These are phyloP conservation scores for Taxillus chinensis DNA, from an alignment of 164 flowering plant genomes.

Conservation along the genomic window DNA sequence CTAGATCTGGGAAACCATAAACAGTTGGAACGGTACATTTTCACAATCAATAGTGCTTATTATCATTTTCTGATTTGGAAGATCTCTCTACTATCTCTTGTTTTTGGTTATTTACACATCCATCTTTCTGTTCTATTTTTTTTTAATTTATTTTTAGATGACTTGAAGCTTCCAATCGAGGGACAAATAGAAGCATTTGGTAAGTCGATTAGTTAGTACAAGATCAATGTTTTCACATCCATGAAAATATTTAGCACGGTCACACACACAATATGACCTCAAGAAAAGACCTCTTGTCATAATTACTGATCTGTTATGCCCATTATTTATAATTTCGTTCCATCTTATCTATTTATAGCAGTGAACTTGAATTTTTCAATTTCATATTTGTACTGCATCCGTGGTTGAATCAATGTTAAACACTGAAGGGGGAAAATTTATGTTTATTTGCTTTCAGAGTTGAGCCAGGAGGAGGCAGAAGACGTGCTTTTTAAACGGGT, in stretches of 20 bases:
- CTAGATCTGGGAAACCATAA: no score
- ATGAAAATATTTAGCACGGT: neutral
- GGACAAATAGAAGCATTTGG: constrained; percentile 59
- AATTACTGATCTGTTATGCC: neutral
- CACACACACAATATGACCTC: neutral
- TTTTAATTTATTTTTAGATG: constrained; percentile 22
- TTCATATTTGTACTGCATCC: neutral
- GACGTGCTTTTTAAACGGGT: constrained; percentile 91
- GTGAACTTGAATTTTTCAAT: neutral
- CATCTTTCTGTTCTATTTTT: neutral
- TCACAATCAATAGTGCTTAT: no score
- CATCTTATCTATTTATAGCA: neutral
- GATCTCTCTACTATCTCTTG: no score
- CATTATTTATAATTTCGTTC: neutral
- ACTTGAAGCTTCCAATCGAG: constrained; percentile 45
- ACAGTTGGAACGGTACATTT: no score
- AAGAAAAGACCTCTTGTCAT: neutral
- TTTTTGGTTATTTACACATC: no score
- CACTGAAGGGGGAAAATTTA: neutral
- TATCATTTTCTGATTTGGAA: no score
- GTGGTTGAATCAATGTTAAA: neutral
- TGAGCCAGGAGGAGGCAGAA: constrained; percentile 71
- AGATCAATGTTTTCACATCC: neutral
- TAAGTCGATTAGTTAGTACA: constrained; percentile 20
- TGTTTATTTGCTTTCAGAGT: constrained; percentile 34